These are phyloP conservation scores for Mycena crocata DNA, from an alignment of 768 basidiomycete species.

Conservation along the genomic window DNA sequence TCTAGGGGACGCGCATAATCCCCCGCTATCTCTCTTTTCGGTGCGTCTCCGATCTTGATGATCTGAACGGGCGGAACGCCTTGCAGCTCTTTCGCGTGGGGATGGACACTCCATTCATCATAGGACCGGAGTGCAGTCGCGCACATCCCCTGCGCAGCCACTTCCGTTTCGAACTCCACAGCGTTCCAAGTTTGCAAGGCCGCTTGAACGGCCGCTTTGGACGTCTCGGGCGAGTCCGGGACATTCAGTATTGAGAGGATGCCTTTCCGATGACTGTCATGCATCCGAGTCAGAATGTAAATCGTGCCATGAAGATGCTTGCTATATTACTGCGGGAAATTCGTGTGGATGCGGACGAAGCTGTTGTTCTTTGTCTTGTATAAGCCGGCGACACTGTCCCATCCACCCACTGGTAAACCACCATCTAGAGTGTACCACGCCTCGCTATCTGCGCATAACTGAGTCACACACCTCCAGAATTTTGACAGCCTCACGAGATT, in stretches of 20 bases:
- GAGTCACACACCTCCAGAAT: no score
- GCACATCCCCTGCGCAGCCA: conserved; percentile 58
- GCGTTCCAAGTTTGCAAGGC: conserved; percentile 57
- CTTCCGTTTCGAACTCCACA: conserved; percentile 59
- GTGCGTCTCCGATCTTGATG: conserved; percentile 61
- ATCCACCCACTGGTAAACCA: conserved; percentile 46
- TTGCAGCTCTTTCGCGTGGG: conserved; percentile 56
- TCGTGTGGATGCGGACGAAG: conserved; percentile 70
- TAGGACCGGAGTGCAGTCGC: conserved; percentile 62
- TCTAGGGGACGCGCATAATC: conserved; percentile 51
- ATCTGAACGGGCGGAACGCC: conserved; percentile 57
- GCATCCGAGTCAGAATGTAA: not conserved
- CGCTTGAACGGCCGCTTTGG: conserved; percentile 49
- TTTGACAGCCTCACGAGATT: conserved; percentile 62
- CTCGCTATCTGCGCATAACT: conserved; percentile 56
- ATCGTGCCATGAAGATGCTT: not conserved
- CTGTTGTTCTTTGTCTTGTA: conserved; percentile 63
- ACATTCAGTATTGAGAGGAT: conserved; percentile 59
- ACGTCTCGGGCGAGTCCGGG: conserved; percentile 43
- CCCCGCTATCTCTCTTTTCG: conserved; percentile 41
- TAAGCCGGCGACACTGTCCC: conserved; percentile 64
- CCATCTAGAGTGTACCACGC: conserved; percentile 61
- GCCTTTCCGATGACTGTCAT: conserved; percentile 61
- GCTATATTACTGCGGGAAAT: conserved; percentile 67
- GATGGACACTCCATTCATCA: conserved; percentile 60